A percentile compares a stretch with the other conserved stretches of the same genome.
phyloP scores from a whole-genome alignment of 2,329 filamentous ascomycete genomes.

The Aspergillus fumigatiaffinis region DNA sequence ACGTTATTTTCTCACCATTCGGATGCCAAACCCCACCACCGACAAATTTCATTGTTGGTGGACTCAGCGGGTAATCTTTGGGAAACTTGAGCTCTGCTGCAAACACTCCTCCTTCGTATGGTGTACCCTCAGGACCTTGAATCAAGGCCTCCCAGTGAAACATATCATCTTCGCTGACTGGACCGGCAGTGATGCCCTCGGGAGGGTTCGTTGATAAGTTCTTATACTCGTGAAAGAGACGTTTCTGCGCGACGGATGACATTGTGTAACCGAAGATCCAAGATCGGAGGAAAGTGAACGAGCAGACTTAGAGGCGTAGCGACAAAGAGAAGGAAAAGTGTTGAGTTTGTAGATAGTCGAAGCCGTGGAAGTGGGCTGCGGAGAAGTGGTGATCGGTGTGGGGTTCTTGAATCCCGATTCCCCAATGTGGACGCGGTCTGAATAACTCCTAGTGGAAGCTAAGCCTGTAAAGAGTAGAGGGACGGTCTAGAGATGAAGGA shows the following conservation, averaged over 20 bases:
- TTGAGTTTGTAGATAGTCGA: not conserved
- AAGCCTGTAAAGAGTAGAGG: not conserved
- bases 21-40: conserved; percentile 89
- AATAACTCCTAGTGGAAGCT: not conserved
- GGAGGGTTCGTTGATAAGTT: conserved; percentile 89
- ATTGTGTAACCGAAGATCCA: conserved; percentile 6
- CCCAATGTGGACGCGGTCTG: not conserved
- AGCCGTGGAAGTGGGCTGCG: not conserved
- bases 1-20: conserved; percentile 61
- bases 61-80: conserved; percentile 92
- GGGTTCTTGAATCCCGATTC: not conserved
- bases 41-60: conserved; percentile 92
- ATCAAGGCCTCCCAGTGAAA: conserved; percentile 96
- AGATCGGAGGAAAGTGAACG: not conserved
- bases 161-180: conserved; percentile 89
- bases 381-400: not conserved
- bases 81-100: conserved; percentile 93
- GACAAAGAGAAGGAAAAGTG: not conserved
- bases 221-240: conserved; percentile 95
- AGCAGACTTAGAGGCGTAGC: not conserved
- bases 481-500: not conserved
- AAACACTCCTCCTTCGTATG: conserved; percentile 93
- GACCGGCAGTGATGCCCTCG: conserved; percentile 95
- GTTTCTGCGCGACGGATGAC: conserved; percentile 59
- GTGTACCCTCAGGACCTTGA: conserved; percentile 89